These are phyloP conservation scores for Neospermospora avenae DNA, from an alignment of 2,329 filamentous ascomycete species.

Conservation along the genomic window DNA sequence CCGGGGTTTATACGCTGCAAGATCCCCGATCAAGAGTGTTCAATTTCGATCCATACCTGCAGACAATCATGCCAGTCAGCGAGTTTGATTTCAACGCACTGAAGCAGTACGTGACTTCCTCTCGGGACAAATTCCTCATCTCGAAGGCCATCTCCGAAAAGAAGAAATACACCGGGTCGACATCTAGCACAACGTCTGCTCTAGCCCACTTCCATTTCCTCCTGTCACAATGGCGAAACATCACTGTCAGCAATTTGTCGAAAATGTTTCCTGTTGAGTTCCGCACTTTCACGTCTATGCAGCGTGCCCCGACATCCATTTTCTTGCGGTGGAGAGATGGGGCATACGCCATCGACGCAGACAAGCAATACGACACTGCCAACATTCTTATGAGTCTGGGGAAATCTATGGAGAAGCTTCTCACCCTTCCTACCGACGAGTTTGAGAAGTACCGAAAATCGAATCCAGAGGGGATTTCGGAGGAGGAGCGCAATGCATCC, in stretches of 20 bases:
- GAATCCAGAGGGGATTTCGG: constrained; percentile 64
- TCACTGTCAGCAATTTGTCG: constrained; percentile 67
- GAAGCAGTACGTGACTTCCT: constrained; percentile 87
- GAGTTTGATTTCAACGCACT: constrained; percentile 92
- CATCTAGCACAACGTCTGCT: constrained; percentile 90
- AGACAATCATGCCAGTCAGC: constrained; percentile 85
- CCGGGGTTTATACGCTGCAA: constrained; percentile 86
- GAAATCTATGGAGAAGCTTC: constrained; percentile 93
- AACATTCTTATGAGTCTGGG: constrained; percentile 90
- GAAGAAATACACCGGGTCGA: constrained; percentile 89
- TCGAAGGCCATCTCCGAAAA: constrained; percentile 60
- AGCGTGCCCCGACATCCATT: constrained; percentile 70
- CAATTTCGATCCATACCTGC: constrained; percentile 95
- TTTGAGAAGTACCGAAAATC: constrained; percentile 80
- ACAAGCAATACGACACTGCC: constrained; percentile 83
- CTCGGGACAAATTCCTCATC: constrained; percentile 72
- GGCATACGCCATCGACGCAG: constrained; percentile 89
- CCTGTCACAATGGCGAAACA: constrained; percentile 74
- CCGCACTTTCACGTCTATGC: constrained; percentile 68
- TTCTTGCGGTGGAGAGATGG: constrained; percentile 83
- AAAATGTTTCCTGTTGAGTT: constrained; percentile 60
- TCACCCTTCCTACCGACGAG: constrained; percentile 77
- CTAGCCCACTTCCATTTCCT: constrained; percentile 91
- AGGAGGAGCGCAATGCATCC: constrained; percentile 66
- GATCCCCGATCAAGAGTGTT: constrained; percentile 84